phyloP scores from a whole-genome alignment of 1,139 yeast genomes.

The Yamadazyma membranifaciens region DNA sequence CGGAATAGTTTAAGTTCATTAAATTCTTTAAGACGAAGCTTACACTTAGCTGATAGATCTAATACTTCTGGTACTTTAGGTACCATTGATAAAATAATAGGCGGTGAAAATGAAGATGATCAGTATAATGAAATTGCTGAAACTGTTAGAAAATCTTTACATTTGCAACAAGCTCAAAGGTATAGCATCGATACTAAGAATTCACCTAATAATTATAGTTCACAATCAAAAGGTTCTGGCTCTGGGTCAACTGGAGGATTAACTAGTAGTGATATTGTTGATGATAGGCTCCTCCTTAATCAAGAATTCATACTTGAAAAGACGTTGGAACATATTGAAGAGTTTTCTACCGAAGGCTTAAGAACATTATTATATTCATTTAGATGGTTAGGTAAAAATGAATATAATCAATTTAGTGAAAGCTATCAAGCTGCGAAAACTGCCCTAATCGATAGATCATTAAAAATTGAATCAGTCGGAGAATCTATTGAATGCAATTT shows the following conservation, averaged over 20 bases:
- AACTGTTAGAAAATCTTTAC: conserved; percentile 62
- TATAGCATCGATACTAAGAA: conserved; percentile 42
- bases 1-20: conserved; percentile 19
- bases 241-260: neutral
- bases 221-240: neutral
- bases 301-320: conserved; percentile 79
- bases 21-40: conserved; percentile 32
- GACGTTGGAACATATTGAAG: conserved; percentile 87
- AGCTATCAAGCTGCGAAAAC: conserved; percentile 77
- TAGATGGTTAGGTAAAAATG: conserved; percentile 61
- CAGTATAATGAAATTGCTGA: conserved; percentile 61
- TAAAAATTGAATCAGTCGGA: conserved; percentile 71
- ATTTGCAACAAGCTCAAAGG: conserved; percentile 56
- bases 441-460: conserved; percentile 64
- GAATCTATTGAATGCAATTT: conserved; percentile 65
- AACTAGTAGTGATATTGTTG: conserved; percentile 31
- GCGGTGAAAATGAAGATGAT: conserved; percentile 1
- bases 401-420: conserved; percentile 64
- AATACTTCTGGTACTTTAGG: conserved; percentile 21
- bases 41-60: conserved; percentile 17
- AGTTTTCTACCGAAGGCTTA: conserved; percentile 90
- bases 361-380: conserved; percentile 85
- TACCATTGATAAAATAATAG: conserved; percentile 58
- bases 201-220: neutral
- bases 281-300: conserved; percentile 62